phyloP scores from a whole-genome alignment of 2,329 filamentous ascomycete species.

The Fusarium annulatum region DNA sequence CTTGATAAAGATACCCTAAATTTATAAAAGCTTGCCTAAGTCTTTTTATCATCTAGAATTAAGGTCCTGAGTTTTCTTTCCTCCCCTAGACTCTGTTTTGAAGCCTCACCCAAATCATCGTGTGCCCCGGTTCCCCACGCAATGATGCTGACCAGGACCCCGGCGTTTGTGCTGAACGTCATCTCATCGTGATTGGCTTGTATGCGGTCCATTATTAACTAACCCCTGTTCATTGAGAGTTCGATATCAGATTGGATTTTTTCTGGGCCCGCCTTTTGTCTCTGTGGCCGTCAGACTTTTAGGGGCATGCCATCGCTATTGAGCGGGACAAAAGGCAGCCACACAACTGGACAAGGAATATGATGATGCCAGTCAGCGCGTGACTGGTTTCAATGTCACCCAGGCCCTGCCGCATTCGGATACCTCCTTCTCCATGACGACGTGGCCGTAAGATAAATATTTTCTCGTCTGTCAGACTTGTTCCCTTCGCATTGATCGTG shows the following conservation, averaged over 20 bases:
- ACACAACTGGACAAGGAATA: constrained; percentile 35
- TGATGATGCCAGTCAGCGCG: constrained; percentile 41
- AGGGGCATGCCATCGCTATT: constrained; percentile 28
- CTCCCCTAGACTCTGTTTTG: not conserved
- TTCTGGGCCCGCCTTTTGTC: constrained; percentile 35
- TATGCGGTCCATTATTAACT: constrained; percentile 39
- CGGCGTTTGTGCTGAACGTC: constrained; percentile 49
- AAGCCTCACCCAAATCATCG: not conserved
- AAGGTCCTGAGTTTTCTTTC: not conserved
- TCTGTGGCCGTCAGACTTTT: constrained; percentile 35
- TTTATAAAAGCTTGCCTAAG: too few relatives aligned
- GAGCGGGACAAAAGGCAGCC: constrained; percentile 36
- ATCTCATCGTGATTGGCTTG: constrained; percentile 50
- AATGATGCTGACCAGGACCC: constrained; percentile 40
- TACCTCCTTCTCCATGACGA: constrained; percentile 36
- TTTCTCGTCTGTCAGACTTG: not conserved
- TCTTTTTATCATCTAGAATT: too few relatives aligned
- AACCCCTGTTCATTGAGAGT: constrained; percentile 48
- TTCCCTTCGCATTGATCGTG: not conserved
- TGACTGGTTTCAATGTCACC: constrained; percentile 42
- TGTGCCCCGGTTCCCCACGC: constrained; percentile 43
- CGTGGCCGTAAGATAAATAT: constrained; percentile 25
- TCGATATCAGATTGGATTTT: constrained; percentile 52
- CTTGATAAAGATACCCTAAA: too few relatives aligned
- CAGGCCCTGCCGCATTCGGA: constrained; percentile 34